Conservation (phyloP, 768 basidiomycete genomes). For the Tulasnella sp. region DNA sequence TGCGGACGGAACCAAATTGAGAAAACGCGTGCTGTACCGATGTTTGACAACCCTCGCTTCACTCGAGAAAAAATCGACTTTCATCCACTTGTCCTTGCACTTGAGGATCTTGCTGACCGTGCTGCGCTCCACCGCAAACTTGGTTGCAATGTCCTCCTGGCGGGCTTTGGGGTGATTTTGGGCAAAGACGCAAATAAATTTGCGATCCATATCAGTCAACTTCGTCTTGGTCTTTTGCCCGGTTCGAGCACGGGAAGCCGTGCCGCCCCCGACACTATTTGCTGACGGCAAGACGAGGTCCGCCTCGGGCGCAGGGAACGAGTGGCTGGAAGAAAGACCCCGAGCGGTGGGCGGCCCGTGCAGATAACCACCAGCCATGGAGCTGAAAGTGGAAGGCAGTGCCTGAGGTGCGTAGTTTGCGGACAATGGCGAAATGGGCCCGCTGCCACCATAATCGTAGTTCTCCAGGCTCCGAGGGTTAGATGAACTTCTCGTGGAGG, state of each 20-base stretch:
- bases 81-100: conserved; percentile 70
- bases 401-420: conserved; percentile 1
- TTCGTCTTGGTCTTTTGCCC: conserved; percentile 21
- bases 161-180: conserved; percentile 50
- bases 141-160: conserved; percentile 72
- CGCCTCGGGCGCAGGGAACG: background rate
- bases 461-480: conserved; percentile 3
- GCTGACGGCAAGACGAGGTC: background rate
- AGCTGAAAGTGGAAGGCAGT: conserved; percentile 6
- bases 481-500: conserved; percentile 10
- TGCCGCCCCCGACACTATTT: background rate
- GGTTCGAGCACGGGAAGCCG: background rate
- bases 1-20: background rate
- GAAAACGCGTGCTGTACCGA: conserved; percentile 35
- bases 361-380: conserved; percentile 8
- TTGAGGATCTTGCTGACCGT: conserved; percentile 92
- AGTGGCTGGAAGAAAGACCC: background rate
- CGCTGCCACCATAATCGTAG: conserved; percentile 8
- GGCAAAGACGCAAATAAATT: conserved; percentile 58
- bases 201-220: conserved; percentile 62
- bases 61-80: conserved; percentile 36
- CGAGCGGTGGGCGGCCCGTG: background rate
- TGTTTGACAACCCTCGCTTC: conserved; percentile 52
- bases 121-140: conserved; percentile 73
- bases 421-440: conserved; percentile 11